Evolutionary conservation across 805 yeast genomes (phyloP).

Genomic region (Yamadazyma akitaensis): DNA sequence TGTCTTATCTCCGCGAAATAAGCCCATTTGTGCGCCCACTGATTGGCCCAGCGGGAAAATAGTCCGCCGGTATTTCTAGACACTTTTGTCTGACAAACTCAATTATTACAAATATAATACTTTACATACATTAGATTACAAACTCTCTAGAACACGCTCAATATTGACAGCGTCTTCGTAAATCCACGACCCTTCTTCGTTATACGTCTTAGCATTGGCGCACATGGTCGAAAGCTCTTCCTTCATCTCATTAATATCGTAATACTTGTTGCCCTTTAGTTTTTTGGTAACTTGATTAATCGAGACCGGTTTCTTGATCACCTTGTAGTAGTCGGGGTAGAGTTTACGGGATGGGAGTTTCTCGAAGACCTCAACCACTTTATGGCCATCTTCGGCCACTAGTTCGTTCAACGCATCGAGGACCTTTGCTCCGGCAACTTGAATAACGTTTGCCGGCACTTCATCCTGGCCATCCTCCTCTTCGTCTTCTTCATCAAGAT

Average conservation of each 20-base stretch:
- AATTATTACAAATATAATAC: neutral
- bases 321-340: slow-evolving; percentile 82
- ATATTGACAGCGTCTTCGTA: slow-evolving; percentile 54
- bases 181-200: slow-evolving; percentile 65
- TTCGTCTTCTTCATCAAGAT: slow-evolving; percentile 19
- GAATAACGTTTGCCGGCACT: slow-evolving; percentile 15
- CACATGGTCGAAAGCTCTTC: slow-evolving; percentile 66
- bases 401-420: slow-evolving; percentile 42
- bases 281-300: slow-evolving; percentile 52
- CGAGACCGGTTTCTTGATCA: slow-evolving; percentile 60
- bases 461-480: slow-evolving; percentile 14
- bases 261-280: slow-evolving; percentile 36
- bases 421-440: slow-evolving; percentile 29
- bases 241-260: slow-evolving; percentile 44
- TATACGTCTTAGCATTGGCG: slow-evolving; percentile 68
- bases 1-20: neutral
- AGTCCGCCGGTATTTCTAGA: neutral
- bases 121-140: neutral
- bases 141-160: slow-evolving; percentile 32
- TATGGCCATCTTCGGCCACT: slow-evolving; percentile 43
- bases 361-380: slow-evolving; percentile 46
- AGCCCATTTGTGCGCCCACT: neutral
- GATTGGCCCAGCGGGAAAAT: neutral
- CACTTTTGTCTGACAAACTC: neutral
- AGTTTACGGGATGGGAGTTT: slow-evolving; percentile 67